A percentile compares a stretch with the other conserved stretches of the same genome.
Conservation (phyloP, 768 basidiomycete species). For the Tricholoma matsutake region DNA sequence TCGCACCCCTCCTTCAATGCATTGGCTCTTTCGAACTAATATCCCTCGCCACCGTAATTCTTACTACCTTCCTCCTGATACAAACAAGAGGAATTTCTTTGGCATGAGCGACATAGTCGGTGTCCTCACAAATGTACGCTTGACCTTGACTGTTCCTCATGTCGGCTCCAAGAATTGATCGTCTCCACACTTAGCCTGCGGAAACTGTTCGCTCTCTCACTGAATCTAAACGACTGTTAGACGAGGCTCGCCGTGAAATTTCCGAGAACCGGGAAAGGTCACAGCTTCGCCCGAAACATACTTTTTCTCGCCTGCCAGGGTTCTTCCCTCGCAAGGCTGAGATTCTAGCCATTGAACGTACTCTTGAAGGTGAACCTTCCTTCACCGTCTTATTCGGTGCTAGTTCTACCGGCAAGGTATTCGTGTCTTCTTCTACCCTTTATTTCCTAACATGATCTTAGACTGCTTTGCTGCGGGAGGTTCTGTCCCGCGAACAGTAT, state of each 20-base stretch:
- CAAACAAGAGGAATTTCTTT: constrained; percentile 70
- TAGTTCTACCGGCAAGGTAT: constrained; percentile 77
- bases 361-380: constrained; percentile 66
- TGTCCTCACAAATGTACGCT: constrained; percentile 69
- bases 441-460: constrained; percentile 23
- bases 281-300: constrained; percentile 69
- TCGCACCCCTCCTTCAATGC: constrained; percentile 39
- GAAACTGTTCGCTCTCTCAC: constrained; percentile 77
- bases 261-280: constrained; percentile 62
- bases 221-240: constrained; percentile 71
- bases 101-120: constrained; percentile 77
- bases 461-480: constrained; percentile 78
- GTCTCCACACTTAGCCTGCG: constrained; percentile 50
- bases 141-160: neutral
- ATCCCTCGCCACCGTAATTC: constrained; percentile 64
- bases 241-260: constrained; percentile 76
- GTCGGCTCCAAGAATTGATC: constrained; percentile 4
- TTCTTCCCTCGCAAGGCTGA: constrained; percentile 73
- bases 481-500: constrained; percentile 63
- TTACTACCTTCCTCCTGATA: constrained; percentile 53
- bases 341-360: constrained; percentile 59
- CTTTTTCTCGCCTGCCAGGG: constrained; percentile 72
- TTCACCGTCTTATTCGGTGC: constrained; percentile 82
- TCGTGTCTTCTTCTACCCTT: constrained; percentile 3
- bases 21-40: constrained; percentile 76